Base-by-base conservation (phyloP, 352 stramenopile genomes). In the Globisporangium viniferum region DNA sequence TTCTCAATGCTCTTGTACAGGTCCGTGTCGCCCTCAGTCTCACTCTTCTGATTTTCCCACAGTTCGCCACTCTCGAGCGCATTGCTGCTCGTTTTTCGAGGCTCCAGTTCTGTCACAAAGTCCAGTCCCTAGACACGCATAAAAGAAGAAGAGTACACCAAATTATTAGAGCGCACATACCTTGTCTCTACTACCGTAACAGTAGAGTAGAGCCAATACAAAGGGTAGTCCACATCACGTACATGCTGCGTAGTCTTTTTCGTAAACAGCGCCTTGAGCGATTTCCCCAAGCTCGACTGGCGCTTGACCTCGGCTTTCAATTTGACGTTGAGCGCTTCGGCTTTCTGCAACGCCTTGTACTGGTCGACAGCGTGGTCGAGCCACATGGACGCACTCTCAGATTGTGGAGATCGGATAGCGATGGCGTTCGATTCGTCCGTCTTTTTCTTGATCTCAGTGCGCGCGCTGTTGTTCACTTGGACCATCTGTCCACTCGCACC, bases 241-340 rank as follows among this genome's bases (percentile, higher is more conserved):
- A 67, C 62, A 53, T 67, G 62, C 35, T 67, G 62, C 15, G 62
- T 24, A 14, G 62, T 67, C 62, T 67, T 67, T 51, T 67, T 67
- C 35, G 33, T 53, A 18, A 67, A 67, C 49, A 67, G 39, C 46
- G 48, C 24, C 51, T 59, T 67, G 33, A 67, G 62, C 22, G 49
- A 51, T 27, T 60, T 49, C 7, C 62, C 62, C 29, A 67, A 29
- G 5, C 62, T 56, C 49, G 51, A 54, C 35, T 67, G 62, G 36
- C 62, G 62, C 33, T 56, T 44, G 5, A 67, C 62, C 36, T 67
- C 62, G 9, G 35, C 1, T 54, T 67, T 67, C 22, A 67, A 36
- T 39, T 67, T 67, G 20, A 5, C 12, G 22, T 67, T 67, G 10
- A 67, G 62, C 33, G 49, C 24, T 56, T 67, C 48, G 1, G 62